Evolutionary conservation across 1,284 basidiomycete species (phyloP), one percentile per base, ranked within the genome.

Genomic region (Singerocomus inundabilis): DNA sequence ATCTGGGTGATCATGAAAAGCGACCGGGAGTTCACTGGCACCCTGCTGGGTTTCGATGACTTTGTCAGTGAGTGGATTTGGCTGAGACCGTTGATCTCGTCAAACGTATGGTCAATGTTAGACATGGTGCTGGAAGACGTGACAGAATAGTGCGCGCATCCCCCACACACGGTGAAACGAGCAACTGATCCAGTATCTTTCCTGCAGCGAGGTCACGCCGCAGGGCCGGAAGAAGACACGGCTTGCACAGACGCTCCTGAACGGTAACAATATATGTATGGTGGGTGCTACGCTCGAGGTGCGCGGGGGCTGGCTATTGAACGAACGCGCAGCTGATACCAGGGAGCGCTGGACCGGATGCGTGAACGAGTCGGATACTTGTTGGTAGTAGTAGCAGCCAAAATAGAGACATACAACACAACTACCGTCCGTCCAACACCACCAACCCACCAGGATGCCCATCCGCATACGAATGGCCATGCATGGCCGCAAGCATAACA

Each of bases 41-140:
- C 86, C 4, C 75, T 99, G 42, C 80, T 96, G 37, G 96, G 97
- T 3, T 99, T 99, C 64, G 97, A 99, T 70, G 96, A 99, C 73
- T 99, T 96, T 70, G 96, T 99, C 70, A 99, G 96, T 98, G 71
- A 83, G 96, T 98, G 42, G 18, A 6, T 40, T 25, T 25, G 42
- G 18, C 16, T 39, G 10, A 18, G 6, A 26, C 24, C 9, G n/a
- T 47, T n/a, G 5, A 31, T 40, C 47, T 15, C 12, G 10, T 40
- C 44, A 21, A 49, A 52, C 13, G 10, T 33, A 28, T 10, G 33
- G 15, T 38, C 26, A 3, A 35, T 35, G 8, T 34, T 51, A 98
- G 96, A 99, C 71, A 98, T 99, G 93, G 96, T 99, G 3, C 72
- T 99, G 41, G 93, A 98, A 66, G 93, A 99, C 60, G 97, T 98